phyloP scores from a whole-genome alignment of 176 grass and related monocot species.

The Zoysia japonica region DNA sequence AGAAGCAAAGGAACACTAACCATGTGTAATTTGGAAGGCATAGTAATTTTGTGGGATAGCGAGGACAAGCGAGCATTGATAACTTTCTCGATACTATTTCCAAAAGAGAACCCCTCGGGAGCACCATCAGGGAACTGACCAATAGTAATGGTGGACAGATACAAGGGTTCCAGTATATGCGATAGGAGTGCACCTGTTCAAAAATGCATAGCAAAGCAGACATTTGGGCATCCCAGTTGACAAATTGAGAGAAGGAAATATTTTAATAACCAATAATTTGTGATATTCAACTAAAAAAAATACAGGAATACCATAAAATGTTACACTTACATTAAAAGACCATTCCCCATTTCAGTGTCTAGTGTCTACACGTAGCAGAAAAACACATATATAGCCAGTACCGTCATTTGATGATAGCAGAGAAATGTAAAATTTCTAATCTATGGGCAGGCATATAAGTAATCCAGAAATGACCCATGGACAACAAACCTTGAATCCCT shows the following conservation, averaged over 20 bases:
- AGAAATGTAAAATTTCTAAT: neutral
- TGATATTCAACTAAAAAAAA: neutral
- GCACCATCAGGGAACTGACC: conserved; percentile 47
- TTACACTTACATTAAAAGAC: neutral
- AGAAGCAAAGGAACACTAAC: conserved; percentile 44
- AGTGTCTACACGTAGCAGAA: neutral
- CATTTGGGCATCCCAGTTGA: neutral
- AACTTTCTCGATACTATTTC: conserved; percentile 46
- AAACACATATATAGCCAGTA: neutral
- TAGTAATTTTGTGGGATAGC: conserved; percentile 22
- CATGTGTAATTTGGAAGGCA: conserved; percentile 42
- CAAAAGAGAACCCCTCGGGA: conserved; percentile 44
- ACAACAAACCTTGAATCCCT: conserved; percentile 73
- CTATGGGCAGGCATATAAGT: neutral
- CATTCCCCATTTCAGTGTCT: neutral
- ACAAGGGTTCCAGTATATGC: conserved; percentile 78
- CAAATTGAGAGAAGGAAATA: neutral
- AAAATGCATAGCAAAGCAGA: neutral
- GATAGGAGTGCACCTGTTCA: conserved; percentile 67
- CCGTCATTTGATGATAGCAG: neutral
- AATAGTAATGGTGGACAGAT: conserved; percentile 72
- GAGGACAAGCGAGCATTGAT: conserved; percentile 50
- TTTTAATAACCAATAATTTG: neutral
- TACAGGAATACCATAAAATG: neutral
- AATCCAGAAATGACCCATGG: neutral